phyloP scores from a whole-genome alignment of 2,329 filamentous ascomycete genomes.

The Penicillium digitatum region DNA sequence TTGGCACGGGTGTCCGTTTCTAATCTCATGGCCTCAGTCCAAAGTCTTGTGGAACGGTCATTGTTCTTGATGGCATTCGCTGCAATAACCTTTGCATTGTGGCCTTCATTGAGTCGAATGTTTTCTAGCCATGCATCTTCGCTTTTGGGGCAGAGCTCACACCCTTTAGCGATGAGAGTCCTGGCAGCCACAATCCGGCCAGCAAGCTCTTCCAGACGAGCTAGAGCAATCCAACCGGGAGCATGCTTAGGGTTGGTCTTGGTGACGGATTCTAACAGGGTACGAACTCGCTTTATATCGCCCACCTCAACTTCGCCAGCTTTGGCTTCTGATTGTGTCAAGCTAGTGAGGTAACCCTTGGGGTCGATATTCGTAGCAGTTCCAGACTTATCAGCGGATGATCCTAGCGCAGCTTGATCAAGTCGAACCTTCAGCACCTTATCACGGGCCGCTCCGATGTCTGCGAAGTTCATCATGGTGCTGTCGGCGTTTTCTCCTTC shows the following conservation, averaged over 20 bases:
- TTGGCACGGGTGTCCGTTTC: slow-evolving; percentile 79
- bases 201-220: slow-evolving; percentile 85
- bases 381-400: slow-evolving; percentile 67
- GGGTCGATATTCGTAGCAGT: slow-evolving; percentile 89
- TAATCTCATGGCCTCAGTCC: slow-evolving; percentile 92
- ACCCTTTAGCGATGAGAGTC: slow-evolving; percentile 82
- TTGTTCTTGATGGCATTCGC: slow-evolving; percentile 91
- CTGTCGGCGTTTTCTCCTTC: slow-evolving; percentile 61
- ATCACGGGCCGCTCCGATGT: slow-evolving; percentile 92
- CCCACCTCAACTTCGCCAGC: slow-evolving; percentile 81
- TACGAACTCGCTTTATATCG: slow-evolving; percentile 89
- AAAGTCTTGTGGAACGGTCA: slow-evolving; percentile 78
- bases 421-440: slow-evolving; percentile 93
- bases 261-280: slow-evolving; percentile 91
- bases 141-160: slow-evolving; percentile 85
- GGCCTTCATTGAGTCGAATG: slow-evolving; percentile 84
- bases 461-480: slow-evolving; percentile 95
- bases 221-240: slow-evolving; percentile 92
- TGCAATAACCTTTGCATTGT: slow-evolving; percentile 93
- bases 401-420: slow-evolving; percentile 76
- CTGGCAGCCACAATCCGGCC: slow-evolving; percentile 87
- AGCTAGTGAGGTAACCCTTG: slow-evolving; percentile 89
- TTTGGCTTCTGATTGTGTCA: slow-evolving; percentile 75
- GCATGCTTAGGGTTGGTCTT: slow-evolving; percentile 95
- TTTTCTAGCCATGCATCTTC: slow-evolving; percentile 96